Evolutionary conservation across 1,284 basidiomycete genomes (phyloP), one percentile per base, ranked within the genome.

Genomic region (Heliocybe sulcata): DNA sequence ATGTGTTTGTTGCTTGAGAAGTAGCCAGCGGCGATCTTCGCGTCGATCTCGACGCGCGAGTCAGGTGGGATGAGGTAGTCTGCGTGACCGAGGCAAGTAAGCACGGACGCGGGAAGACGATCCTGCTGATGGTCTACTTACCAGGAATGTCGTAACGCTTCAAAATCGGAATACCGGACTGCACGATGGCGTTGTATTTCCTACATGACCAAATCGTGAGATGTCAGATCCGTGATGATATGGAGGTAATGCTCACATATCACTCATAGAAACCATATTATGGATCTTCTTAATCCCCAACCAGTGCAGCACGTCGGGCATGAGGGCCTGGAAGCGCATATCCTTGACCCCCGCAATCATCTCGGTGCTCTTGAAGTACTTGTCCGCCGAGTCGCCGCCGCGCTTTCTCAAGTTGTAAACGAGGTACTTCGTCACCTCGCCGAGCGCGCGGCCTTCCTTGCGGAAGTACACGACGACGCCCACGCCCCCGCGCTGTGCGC

Each of bases 351-450:
- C 95, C 0, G 94, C 95, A 58, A 98, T 90, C 61, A 91, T 75
- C 69, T 94, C 93, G 0, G 96, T 98, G 16, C 89, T 85, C 69
- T 92, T 89, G 77, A 98, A 98, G 76, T 98, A 98, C 66, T 89
- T 86, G 67, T 92, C 86, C 0, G 96, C 95, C 1, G 83, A 85
- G 72, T 98, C 95, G 3, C 92, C 93, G 1, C 90, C 92, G 38
- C 95, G 85, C 73, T 98, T 98, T 58, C 96, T 88, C 11, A 94
- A 82, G 72, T 98, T 98, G 74, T 98, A 98, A 6, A 96, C 91
- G 54, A 94, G 81, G 71, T 92, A 90, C 82, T 94, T 94, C 52
- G 90, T 92, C 3, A 95, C 93, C 71, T 98, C 94, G 8, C 94
- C 94, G 1, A 98, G 77, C 0, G 94, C 94, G 53, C 94, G 80